A percentile compares a stretch with the other conserved stretches of the same genome.
phyloP scores from a whole-genome alignment of 2,329 filamentous ascomycete species.

The Trichophaea hybrida region DNA sequence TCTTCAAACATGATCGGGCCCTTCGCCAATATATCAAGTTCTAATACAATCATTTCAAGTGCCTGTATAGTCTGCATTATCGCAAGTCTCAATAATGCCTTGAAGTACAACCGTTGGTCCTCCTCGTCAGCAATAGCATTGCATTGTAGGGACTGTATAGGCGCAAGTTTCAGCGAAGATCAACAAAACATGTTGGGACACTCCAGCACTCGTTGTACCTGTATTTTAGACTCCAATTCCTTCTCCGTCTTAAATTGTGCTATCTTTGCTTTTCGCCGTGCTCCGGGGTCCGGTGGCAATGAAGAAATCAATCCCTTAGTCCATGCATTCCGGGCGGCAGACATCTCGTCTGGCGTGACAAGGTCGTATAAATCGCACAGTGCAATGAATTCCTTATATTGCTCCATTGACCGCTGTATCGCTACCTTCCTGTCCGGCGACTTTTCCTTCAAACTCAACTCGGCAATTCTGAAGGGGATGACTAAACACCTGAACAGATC shows the following conservation, averaged over 20 bases:
- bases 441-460: conserved; percentile 57
- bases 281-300: conserved; percentile 40
- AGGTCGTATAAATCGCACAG: conserved; percentile 66
- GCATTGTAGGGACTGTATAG: conserved; percentile 25
- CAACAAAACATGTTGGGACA: background rate
- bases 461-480: conserved; percentile 62
- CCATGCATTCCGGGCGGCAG: conserved; percentile 1
- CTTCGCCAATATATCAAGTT: conserved; percentile 65
- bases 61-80: conserved; percentile 71
- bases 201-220: conserved; percentile 37
- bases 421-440: conserved; percentile 47
- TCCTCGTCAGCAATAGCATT: conserved; percentile 57
- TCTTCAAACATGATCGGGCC: conserved; percentile 43
- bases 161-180: background rate
- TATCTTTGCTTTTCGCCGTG: conserved; percentile 71
- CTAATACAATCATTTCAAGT: conserved; percentile 74
- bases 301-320: conserved; percentile 11
- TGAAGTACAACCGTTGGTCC: conserved; percentile 60
- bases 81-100: conserved; percentile 58
- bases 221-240: conserved; percentile 67
- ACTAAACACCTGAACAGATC: conserved; percentile 48
- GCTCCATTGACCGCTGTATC: conserved; percentile 49
- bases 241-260: conserved; percentile 73
- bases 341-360: conserved; percentile 46
- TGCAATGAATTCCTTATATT: conserved; percentile 66